These are phyloP conservation scores for Zygoascus flipseniorum DNA, from an alignment of 805 yeast genomes.

Conservation along the genomic window DNA sequence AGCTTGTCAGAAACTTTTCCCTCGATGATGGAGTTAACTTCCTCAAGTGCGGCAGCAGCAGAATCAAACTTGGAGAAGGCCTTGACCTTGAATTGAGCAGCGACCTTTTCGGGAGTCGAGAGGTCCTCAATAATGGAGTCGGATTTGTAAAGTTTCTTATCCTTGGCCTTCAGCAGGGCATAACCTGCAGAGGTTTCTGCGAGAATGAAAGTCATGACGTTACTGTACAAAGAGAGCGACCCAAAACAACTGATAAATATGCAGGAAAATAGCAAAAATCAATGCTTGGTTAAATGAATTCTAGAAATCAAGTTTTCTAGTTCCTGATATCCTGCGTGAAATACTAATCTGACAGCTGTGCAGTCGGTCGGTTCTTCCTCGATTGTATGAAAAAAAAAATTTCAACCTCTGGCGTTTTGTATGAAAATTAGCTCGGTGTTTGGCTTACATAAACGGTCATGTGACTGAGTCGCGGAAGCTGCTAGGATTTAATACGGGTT, in stretches of 20 bases:
- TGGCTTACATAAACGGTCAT: too few relatives aligned
- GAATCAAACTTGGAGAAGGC: conserved; percentile 91
- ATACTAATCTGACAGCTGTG: not conserved
- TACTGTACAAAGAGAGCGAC: not conserved
- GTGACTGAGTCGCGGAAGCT: too few relatives aligned
- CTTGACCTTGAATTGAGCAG: conserved; percentile 81
- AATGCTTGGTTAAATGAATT: not conserved
- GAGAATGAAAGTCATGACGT: conserved; percentile 42
- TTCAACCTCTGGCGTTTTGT: not conserved
- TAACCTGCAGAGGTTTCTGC: conserved; percentile 99
- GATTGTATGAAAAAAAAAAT: not conserved
- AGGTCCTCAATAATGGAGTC: conserved; percentile 65
- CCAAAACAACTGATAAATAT: not conserved
- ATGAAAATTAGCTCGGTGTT: not conserved
- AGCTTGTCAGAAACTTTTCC: conserved; percentile 88
- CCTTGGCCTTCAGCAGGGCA: conserved; percentile 94
- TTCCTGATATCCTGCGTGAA: not conserved
- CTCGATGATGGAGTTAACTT: conserved; percentile 83
- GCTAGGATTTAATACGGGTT: too few relatives aligned
- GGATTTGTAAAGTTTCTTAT: conserved; percentile 92
- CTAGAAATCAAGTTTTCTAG: not conserved
- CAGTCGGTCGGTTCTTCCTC: not conserved
- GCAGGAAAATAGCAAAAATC: not conserved
- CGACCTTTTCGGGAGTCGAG: conserved; percentile 73
- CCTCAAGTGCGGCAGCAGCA: conserved; percentile 95